Conservation (phyloP, 768 basidiomycete species). For the Coprinopsis cinerea region DNA sequence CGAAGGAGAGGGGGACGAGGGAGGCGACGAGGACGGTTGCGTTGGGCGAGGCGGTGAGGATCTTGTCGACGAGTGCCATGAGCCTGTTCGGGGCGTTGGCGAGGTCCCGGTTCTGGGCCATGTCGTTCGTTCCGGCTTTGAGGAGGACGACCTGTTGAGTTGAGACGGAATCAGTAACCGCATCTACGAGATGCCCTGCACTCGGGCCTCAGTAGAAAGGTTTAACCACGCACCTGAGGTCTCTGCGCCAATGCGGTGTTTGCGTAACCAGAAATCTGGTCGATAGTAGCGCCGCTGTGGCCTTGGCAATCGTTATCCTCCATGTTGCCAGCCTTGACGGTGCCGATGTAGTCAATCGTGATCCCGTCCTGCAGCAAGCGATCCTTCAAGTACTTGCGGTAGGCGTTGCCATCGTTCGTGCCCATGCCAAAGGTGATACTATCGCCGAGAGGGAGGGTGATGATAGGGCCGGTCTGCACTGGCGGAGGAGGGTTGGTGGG, state of each 20-base stretch:
- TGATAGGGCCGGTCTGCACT: background rate
- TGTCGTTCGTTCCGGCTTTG: slow-evolving; percentile 9
- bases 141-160: slow-evolving; percentile 6
- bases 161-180: background rate
- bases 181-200: no score
- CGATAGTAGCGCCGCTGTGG: slow-evolving; percentile 3
- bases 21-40: slow-evolving; percentile 8
- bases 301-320: slow-evolving; percentile 8
- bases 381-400: slow-evolving; percentile 10
- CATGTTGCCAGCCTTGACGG: slow-evolving; percentile 9
- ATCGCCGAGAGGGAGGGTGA: slow-evolving; percentile 9
- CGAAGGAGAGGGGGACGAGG: slow-evolving; percentile 6
- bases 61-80: slow-evolving; percentile 10
- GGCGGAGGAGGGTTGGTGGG: slow-evolving; percentile 12
- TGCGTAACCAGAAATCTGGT: slow-evolving; percentile 9
- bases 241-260: slow-evolving; percentile 1
- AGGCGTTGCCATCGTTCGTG: slow-evolving; percentile 8
- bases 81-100: slow-evolving; percentile 7
- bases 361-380: background rate
- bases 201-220: no score
- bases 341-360: slow-evolving; percentile 10
- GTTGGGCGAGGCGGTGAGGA: slow-evolving; percentile 9
- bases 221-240: background rate
- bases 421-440: slow-evolving; percentile 11
- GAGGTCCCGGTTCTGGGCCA: slow-evolving; percentile 7